Base-by-base conservation (phyloP, 441 rosid species). In the Hura crepitans region DNA sequence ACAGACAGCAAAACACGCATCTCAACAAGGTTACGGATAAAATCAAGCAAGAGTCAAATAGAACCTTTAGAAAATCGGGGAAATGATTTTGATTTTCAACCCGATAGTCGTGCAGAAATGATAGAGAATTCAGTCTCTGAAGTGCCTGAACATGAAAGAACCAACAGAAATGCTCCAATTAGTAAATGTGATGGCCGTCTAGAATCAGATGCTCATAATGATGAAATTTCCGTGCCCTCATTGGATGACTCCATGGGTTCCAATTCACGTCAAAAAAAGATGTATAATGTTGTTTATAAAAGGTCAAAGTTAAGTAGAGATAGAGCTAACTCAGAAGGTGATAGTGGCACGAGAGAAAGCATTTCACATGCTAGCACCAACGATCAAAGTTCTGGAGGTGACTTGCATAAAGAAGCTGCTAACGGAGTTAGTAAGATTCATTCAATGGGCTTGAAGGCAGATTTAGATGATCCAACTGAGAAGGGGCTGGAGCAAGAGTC, bases 251-350 rank as follows among this genome's bases (percentile, higher is more conserved):
- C 84, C 28, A 33, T 37, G 74, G 79, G 65, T 57, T 72, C 78
- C 51, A 72, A 50, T 14, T 73, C 81, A 17, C 81, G 80, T 67
- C 81, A 89, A 9, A 88, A 79, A 83, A 89, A 83, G 82, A 85
- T 84, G 92, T 91, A 77, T 76, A 74, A 78, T 82, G 89, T 79
- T 75, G 99, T 96, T 64, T 96, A 96, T 79, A 86, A 76, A 84
- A 91, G 99, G 80, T 84, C 78, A 28, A 95, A 88, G 81, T 74
- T 83, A 49, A 78, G 73, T 22, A 89, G 84, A 78, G 77, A 81
- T 67, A 87, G 77, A 71, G 79, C 64, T 62, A 82, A 65, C 51
- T 62, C 74, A 65, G 85, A 77, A 62, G 76, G 80, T 72, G 85
- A 64, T 49, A 72, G 61, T 46, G 74, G 78, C 76, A 82, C 59